A percentile compares a stretch with the other conserved stretches of the same genome.
phyloP scores from a whole-genome alignment of 2,329 filamentous ascomycete species.

The Nothomitra cinnamomea region DNA sequence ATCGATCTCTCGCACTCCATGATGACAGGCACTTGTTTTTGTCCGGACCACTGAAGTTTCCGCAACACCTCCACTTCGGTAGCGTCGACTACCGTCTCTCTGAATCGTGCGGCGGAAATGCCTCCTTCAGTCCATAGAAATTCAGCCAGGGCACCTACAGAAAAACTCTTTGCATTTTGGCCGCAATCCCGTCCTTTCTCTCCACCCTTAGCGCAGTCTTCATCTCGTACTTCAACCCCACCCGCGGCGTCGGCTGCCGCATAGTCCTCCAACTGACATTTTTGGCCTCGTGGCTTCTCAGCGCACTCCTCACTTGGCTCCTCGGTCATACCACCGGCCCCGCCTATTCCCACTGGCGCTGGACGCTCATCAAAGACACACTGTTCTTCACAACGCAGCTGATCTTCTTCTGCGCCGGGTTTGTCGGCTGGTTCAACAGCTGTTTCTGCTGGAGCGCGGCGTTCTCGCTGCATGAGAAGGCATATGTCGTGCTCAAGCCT shows the following conservation, averaged over 20 bases:
- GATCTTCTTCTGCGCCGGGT: not conserved
- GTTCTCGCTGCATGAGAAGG: not conserved
- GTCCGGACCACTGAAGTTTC: not conserved
- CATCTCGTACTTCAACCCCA: not conserved
- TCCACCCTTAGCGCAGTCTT: not conserved
- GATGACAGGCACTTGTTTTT: not conserved
- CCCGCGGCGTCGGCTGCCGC: not conserved
- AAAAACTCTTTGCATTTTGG: not conserved
- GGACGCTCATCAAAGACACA: not conserved
- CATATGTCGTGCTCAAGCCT: not conserved
- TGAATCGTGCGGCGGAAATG: not conserved
- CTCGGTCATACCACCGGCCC: not conserved
- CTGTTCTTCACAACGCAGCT: not conserved
- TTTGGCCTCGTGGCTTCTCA: not conserved
- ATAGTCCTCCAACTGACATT: not conserved
- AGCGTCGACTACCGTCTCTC: not conserved
- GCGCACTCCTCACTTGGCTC: not conserved
- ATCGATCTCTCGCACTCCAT: not conserved
- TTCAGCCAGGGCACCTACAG: not conserved
- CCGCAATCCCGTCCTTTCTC: not conserved
- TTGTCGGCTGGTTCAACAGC: not conserved
- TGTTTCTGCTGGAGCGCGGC: not conserved
- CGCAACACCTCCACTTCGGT: not conserved
- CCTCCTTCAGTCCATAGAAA: not conserved
- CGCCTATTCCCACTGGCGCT: not conserved